A percentile compares a stretch with the other conserved stretches of the same genome.
Conservation (phyloP, 1,284 basidiomycete species). For the Ganoderma leucocontextum region DNA sequence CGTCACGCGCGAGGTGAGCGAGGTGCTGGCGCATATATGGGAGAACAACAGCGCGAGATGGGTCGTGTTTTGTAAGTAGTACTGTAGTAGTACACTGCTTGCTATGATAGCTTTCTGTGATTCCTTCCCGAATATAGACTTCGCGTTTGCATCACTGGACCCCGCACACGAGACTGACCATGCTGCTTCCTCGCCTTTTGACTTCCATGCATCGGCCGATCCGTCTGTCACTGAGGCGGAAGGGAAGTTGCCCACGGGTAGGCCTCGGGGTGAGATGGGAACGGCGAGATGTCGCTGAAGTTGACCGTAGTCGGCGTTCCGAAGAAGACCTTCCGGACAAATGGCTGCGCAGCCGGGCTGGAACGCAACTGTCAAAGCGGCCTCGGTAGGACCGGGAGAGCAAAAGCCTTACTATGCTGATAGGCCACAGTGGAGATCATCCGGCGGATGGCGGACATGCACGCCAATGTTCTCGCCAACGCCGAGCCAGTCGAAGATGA, state of each 20-base stretch:
- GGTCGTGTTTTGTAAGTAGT: conserved; percentile 2
- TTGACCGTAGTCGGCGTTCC: conserved; percentile 20
- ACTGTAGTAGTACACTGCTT: neutral
- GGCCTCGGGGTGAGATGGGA: conserved; percentile 25
- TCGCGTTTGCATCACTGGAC: neutral
- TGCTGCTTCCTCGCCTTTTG: neutral
- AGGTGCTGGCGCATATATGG: conserved; percentile 20
- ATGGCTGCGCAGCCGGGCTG: conserved; percentile 25
- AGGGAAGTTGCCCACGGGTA: conserved; percentile 23
- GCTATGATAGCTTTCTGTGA: neutral
- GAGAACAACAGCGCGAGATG: conserved; percentile 9
- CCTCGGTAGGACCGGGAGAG: neutral
- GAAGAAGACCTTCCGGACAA: conserved; percentile 26
- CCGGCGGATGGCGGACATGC: conserved; percentile 24
- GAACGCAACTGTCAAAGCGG: neutral
- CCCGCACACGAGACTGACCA: neutral
- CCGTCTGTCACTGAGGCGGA: conserved; percentile 1
- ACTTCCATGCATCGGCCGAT: neutral
- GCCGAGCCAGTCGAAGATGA: conserved; percentile 26
- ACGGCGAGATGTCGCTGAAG: conserved; percentile 28
- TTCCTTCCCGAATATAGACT: neutral
- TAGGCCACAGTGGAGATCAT: conserved; percentile 25
- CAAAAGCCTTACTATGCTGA: conserved; percentile 21
- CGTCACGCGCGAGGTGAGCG: conserved; percentile 16
- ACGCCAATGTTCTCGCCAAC: conserved; percentile 25